Evolutionary conservation across 2,329 filamentous ascomycete species (phyloP), one percentile per base, ranked within the genome.

Genomic region (Orbilia quercus): DNA sequence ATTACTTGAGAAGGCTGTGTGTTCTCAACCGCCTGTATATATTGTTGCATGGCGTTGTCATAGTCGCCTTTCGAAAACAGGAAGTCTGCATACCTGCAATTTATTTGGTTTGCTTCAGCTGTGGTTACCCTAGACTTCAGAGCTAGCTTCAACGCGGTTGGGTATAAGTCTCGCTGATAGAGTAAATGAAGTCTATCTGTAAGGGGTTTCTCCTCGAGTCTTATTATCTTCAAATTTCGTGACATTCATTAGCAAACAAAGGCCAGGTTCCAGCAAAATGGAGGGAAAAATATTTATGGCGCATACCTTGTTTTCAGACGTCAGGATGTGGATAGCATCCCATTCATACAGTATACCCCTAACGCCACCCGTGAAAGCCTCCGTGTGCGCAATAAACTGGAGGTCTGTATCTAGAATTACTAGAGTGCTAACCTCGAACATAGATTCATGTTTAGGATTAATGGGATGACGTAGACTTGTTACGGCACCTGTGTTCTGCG

Each of bases 11-110:
- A 70, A 2, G 77, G 75, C 51, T 75, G 66, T 11, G 76, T 77
- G 45, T 75, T 74, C 50, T 76, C 76, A 42, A 78, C 91, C 95
- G 96, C 94, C 77, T 92, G 90, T 75, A 99, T 88, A 79, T 99
- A 99, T 80, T 98, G 95, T 78, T 96, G 90, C 96, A 99, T 99
- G n/a, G 96, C 93, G 5, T 91, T 95, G 79, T 99, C 95, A 79
- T 94, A 99, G 79, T 97, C 93, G 2, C 91, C 92, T 78, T 96
- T 96, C 76, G 96, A 91, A 78, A 99, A 98, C 2, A 98, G 82
- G 78, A 94, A 91, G 79, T 99, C 95, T 11, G 94, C 95, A 80
- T 96, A 98, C 79, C 90, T 93, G 69, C 94, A 89, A 79, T 94
- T 96, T 69, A 99, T 99, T 67, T 91, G 84, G 78, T 96, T 97